Conservation (phyloP, 768 basidiomycete species). For the Trametes cingulata region DNA sequence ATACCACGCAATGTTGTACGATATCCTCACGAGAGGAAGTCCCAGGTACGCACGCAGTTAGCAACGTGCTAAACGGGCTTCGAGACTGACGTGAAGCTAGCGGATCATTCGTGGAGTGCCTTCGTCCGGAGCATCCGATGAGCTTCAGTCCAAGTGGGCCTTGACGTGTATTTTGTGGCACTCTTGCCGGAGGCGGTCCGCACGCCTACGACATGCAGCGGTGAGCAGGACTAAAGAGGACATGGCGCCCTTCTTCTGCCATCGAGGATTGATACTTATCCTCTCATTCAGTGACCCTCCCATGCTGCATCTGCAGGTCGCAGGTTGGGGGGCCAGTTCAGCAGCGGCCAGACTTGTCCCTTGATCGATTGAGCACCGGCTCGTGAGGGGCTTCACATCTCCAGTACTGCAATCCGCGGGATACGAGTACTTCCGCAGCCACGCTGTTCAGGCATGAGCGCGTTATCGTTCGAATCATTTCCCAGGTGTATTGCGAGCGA, state of each 20-base stretch:
- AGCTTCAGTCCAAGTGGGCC: not conserved
- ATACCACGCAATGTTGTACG: constrained; percentile 9
- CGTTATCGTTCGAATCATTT: not conserved
- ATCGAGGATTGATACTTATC: not conserved
- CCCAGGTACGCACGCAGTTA: not conserved
- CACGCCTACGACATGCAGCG: not conserved
- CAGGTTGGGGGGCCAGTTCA: no score
- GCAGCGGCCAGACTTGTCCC: no score
- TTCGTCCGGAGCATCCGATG: not conserved
- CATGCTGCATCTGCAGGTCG: no score
- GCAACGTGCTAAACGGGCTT: not conserved
- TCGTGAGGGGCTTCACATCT: no score
- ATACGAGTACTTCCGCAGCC: no score
- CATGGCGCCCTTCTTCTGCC: no score
- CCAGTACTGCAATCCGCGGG: not conserved
- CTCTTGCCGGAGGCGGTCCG: not conserved
- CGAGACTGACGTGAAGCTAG: not conserved
- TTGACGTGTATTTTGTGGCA: not conserved
- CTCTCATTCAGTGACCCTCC: not conserved
- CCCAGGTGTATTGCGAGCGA: not conserved
- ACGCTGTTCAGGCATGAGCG: not conserved
- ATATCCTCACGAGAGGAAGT: not conserved
- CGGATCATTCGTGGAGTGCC: not conserved
- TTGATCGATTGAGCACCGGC: no score
- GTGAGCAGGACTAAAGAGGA: not conserved